Base-by-base conservation (phyloP, 768 basidiomycete genomes). In the Trametes cingulata region DNA sequence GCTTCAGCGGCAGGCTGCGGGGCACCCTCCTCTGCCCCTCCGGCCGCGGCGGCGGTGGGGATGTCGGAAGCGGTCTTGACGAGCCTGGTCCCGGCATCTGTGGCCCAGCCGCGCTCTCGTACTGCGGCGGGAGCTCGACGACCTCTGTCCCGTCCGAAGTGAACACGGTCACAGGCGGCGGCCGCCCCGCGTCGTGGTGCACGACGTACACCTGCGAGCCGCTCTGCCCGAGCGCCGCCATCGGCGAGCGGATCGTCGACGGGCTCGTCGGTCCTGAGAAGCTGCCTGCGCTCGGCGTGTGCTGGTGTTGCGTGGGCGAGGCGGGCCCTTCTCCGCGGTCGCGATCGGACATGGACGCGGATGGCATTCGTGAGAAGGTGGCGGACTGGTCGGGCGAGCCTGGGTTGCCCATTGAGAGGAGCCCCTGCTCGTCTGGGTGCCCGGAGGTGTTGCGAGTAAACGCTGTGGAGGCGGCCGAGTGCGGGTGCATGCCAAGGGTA, bases 61-160 rank as follows among this genome's bases (percentile, higher is more conserved):
- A 43, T n/a, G 29, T 27, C 19, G 56, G 61, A 8, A 36, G 56
- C 15, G 51, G 41, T 14, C 59, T 10, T 50, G 42, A 12, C 6
- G 17, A 17, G 6, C n/a, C 29, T 29, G 13, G 35, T 6, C 27
- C 50, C 19, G 35, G 27, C 29, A 15, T 27, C 52, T 10, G n/a
- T 10, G 22, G 49, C 37, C 37, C 39, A 10, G 60, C 54, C 4
- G 49, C 48, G 22, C 25, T 29, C 52, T 65, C 71, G 42, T 85
- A 86, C 36, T 77, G 72, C 6, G 85, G 85, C 7, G 84, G 85
- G 10, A 87, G 74, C 71, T 87, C 85, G 10, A 85, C 81, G 6
- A 86, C 80, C 60, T 82, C 75, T 9, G 82, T 79, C 15, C 83
- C 85, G 45, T 80, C 77, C 53, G 77, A 74, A 53, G 83, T 80